Conservation (phyloP, 768 basidiomycete genomes). For the Termitomyces sp. region DNA sequence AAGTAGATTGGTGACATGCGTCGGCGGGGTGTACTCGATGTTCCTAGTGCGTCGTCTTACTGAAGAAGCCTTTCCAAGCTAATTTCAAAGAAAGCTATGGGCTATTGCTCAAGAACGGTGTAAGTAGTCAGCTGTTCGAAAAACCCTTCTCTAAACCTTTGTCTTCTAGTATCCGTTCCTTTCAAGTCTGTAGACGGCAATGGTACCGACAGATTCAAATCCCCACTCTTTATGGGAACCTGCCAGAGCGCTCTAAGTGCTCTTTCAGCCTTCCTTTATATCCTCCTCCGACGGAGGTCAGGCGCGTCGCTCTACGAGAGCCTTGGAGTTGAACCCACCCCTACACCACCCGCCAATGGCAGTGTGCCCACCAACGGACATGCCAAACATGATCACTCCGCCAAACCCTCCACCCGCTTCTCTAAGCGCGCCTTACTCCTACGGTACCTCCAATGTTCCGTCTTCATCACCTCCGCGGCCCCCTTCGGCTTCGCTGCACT, state of each 20-base stretch:
- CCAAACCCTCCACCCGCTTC: slow-evolving; percentile 32
- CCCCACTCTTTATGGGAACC: slow-evolving; percentile 80
- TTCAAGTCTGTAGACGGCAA: slow-evolving; percentile 67
- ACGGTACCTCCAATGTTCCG: slow-evolving; percentile 77
- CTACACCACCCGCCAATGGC: slow-evolving; percentile 18
- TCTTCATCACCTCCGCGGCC: slow-evolving; percentile 86
- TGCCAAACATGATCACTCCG: slow-evolving; percentile 27
- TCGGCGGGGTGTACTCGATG: slow-evolving; percentile 88
- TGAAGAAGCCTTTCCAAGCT: background rate
- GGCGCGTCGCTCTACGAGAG: slow-evolving; percentile 49
- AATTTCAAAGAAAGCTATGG: slow-evolving; percentile 57
- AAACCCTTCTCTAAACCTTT: background rate
- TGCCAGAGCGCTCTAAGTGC: slow-evolving; percentile 80
- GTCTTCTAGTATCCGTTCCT: slow-evolving; percentile 69
- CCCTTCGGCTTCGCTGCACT: slow-evolving; percentile 97
- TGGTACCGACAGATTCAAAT: slow-evolving; percentile 73
- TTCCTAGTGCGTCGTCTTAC: slow-evolving; percentile 64
- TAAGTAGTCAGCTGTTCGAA: slow-evolving; percentile 32
- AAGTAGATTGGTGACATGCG: slow-evolving; percentile 69
- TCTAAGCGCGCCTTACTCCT: slow-evolving; percentile 53
- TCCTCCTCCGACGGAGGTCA: slow-evolving; percentile 56
- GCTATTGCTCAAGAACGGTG: slow-evolving; percentile 93
- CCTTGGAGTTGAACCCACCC: slow-evolving; percentile 55
- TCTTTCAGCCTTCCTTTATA: slow-evolving; percentile 74
- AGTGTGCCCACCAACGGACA: slow-evolving; percentile 20